Evolutionary conservation across 2,329 filamentous ascomycete species (phyloP), one percentile per base, ranked within the genome.

Genomic region (Epichloe sibirici): DNA sequence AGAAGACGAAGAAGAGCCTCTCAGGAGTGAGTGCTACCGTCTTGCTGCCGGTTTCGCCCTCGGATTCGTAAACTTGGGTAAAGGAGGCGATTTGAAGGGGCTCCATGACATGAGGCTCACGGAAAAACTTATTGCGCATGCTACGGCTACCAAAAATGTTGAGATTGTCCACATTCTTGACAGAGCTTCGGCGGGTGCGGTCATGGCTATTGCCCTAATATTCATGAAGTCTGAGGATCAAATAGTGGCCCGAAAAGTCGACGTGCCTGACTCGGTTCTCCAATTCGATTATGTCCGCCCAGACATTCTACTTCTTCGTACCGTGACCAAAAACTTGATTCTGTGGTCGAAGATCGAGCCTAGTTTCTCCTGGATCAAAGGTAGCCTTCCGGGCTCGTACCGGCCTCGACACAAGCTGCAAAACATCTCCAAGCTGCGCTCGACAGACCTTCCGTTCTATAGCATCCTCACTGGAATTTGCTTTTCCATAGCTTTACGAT

Each of bases 211-310:
- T 54, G 82, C 90, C 2, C 77, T 98, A 51, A 91, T 98, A 35
- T 98, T 91, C 67, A 93, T 98, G 88, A 97, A 97, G 69, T 93
- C 91, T 0, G 88, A 94, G 57, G 88, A 98, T 63, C 78, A 81
- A 54, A 82, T 87, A 15, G 79, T 98, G 21, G 93, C 93, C 3
- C 82, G 85, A 52, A 97, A 96, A 71, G 85, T 98, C 50, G 89
- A 97, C 65, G 83, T 97, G 0, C 94, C 94, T 0, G 86, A 95
- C 58, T 94, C 93, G 0, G 72, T 87, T 28, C 77, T 93, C 37
- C 90, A 97, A 59, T 97, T 95, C 65, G 93, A 97, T 65, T 96
- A 97, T 64, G 85, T 97, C 17, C 83, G 93, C 2, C 93, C 93
- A 0, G 93, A 98, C 63, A 83, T 96, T 43, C 85, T 98, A 57